Conservation (phyloP, 352 stramenopile species). For the Globisporangium recalcitrans region DNA sequence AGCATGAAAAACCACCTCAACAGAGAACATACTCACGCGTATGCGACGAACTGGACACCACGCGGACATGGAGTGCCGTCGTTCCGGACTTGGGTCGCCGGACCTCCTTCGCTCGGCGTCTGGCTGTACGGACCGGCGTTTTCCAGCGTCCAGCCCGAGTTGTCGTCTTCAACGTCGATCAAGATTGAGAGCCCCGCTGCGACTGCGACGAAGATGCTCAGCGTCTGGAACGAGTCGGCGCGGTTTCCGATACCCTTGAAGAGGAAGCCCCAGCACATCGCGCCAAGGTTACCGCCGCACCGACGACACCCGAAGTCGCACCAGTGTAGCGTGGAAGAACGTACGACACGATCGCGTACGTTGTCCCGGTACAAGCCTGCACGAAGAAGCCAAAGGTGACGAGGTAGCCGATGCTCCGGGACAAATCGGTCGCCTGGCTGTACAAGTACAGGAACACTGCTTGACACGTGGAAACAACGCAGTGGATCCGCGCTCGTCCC, state of each 20-base stretch:
- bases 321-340: slow-evolving; percentile 40
- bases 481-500: slow-evolving; percentile 79
- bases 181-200: slow-evolving; percentile 8
- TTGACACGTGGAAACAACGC: slow-evolving; percentile 66
- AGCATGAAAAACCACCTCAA: too few relatives aligned
- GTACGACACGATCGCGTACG: slow-evolving; percentile 58
- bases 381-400: slow-evolving; percentile 86
- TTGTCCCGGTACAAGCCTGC: slow-evolving; percentile 57
- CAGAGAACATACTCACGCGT: background rate
- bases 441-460: slow-evolving; percentile 84
- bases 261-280: slow-evolving; percentile 33
- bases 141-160: background rate
- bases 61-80: background rate
- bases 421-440: slow-evolving; percentile 40
- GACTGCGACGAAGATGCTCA: slow-evolving; percentile 25
- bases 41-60: background rate
- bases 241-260: slow-evolving; percentile 28
- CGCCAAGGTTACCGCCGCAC: slow-evolving; percentile 37
- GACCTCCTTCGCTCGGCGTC: background rate
- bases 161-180: slow-evolving; percentile 6
- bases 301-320: slow-evolving; percentile 29
- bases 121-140: background rate
- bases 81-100: background rate
- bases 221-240: slow-evolving; percentile 22
- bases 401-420: slow-evolving; percentile 58